Evolutionary conservation across 305 asterid species (phyloP), one percentile per base, ranked within the genome.

Genomic region (Fraxinus ornus): DNA sequence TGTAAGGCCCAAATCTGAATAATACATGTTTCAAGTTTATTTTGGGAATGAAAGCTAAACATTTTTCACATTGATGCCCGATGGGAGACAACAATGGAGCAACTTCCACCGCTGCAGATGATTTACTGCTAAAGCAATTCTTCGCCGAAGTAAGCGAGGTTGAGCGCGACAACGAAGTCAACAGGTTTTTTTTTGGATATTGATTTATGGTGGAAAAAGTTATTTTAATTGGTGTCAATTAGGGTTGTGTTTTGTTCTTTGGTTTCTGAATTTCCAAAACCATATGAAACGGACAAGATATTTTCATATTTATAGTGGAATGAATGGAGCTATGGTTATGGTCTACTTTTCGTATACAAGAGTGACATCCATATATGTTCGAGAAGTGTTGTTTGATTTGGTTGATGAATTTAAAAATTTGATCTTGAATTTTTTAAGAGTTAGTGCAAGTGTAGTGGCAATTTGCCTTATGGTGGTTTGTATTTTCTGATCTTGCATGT

Each of bases 61-160:
- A 66, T 24, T 26, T 49, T 24, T 26, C 55, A 44, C 9, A 66
- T 66, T 17, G 74, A 66, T 66, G 17, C 3, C 82, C 83, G 89
- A 94, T 93, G 98, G 97, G 94, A 80, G 97, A 89, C 70, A 82
- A 73, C 85, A 82, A 87, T 80, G 89, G 86, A 78, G 77, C 85
- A 80, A 80, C 89, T 52, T 75, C 87, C 64, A 41, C 86, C 83
- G 88, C 87, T 75, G 85, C 81, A 72, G 95, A 91, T 1, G 98
- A 93, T 89, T 90, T 88, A 79, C 87, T 93, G 19, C 91, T 94
- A 76, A 94, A 94, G 88, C 86, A 90, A 86, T 94, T 94, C 90
- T 91, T 88, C 85, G 92, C 97, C 17, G 98, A 94, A 86, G 97
- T 94, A 81, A 87, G 97, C 91, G 98, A 94, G 89, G 98, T 94